Base-by-base conservation (phyloP, 345 rosid species). In the Pistacia atlantica region DNA sequence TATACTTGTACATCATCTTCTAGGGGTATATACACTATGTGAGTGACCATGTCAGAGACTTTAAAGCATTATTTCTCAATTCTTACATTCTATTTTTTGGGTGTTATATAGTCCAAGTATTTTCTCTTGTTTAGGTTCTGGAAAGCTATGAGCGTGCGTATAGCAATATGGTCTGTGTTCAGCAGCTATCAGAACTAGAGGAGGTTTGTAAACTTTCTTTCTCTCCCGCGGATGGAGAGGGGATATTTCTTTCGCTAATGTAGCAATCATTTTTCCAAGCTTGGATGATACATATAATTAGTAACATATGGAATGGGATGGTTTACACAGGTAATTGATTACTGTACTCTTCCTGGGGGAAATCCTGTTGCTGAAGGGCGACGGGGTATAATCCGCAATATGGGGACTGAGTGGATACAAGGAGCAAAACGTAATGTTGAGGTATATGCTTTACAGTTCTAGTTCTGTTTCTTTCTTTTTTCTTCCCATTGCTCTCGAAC, bases 111-210 rank as follows among this genome's bases (percentile, higher is more conserved):
- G 17, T 71, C 33, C 42, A 64, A 37, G 63, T 52, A 4, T 38
- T 52, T 65, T 3, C 22, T 77, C 33, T 70, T 90, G 69, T 79
- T 69, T 72, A 96, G 99, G 99, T 96, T 84, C 83, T 96, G 83
- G 98, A 93, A 84, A 96, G 99, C 86, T 96, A 96, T 77, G 98
- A 96, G 72, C 97, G 99, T 82, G 98, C 99, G 46, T 96, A 96
- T 76, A 87, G 69, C 84, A 93, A 96, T 82, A 93, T 96, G 99
- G 97, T 96, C 79, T 97, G 97, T 72, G 98, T 96, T 83, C 99
- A 96, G 87, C 99, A 92, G 89, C 90, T 96, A 42, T 89, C 98
- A 68, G 99, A 96, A 83, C 85, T 96, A 59, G 98, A 93, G 84
- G 99, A 96, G 99, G 99, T 96, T 70, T 77, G 72, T 79, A 14